Percentiles rank a stretch among this genome's conserved stretches.
phyloP scores from a whole-genome alignment of 2,329 filamentous ascomycete genomes.

The Cadophora luteo-olivacea region DNA sequence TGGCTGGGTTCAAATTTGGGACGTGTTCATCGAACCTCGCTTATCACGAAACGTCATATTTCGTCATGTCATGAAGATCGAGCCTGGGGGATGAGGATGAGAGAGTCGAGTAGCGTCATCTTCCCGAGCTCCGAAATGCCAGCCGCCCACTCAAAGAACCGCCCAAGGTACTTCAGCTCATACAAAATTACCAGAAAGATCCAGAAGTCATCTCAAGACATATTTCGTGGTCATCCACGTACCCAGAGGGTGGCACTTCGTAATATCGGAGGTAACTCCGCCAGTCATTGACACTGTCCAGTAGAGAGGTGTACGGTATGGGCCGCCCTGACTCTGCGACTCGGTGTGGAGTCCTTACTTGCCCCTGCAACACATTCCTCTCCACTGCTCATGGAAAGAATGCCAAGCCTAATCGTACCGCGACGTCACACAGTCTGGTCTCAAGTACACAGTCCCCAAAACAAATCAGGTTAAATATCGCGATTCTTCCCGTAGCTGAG shows the following conservation, averaged over 20 bases:
- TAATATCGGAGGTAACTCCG: slow-evolving; percentile 1
- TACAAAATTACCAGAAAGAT: not conserved
- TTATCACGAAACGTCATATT: not conserved
- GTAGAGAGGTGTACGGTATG: not conserved
- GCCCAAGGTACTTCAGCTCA: not conserved
- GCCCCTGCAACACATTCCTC: no score
- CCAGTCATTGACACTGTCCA: not conserved
- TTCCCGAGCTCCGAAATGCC: not conserved
- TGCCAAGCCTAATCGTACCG: slow-evolving; percentile 1
- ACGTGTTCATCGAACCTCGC: no score
- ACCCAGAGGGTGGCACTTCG: not conserved
- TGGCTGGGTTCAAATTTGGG: not conserved
- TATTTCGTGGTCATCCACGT: no score
- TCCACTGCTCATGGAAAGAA: not conserved
- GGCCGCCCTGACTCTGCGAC: not conserved
- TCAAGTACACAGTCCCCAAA: not conserved
- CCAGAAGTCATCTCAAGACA: not conserved
- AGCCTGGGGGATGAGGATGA: not conserved
- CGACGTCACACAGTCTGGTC: not conserved
- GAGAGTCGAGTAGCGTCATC: not conserved
- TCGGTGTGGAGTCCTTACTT: no score
- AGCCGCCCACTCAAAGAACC: not conserved
- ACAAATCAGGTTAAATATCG: not conserved
- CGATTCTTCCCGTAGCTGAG: not conserved
- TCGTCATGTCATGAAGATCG: slow-evolving; percentile 8